Percentiles rank a stretch among this genome's conserved stretches.
phyloP scores from a whole-genome alignment of 1,284 basidiomycete genomes.

The Puccinia coronata region DNA sequence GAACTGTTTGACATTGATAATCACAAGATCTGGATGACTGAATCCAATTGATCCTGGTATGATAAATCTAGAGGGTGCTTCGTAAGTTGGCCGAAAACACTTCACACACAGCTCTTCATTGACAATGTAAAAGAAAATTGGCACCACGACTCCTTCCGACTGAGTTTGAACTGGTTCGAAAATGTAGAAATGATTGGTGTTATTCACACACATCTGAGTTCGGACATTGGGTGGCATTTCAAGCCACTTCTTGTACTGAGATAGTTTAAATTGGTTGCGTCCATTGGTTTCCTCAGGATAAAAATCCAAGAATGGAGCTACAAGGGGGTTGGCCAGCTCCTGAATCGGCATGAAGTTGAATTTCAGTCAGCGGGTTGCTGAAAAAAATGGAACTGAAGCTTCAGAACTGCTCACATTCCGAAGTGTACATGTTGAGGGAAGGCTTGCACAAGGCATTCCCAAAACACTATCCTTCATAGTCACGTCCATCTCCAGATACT shows the following conservation, averaged over 20 bases:
- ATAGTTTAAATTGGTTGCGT: neutral
- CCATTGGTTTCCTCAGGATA: neutral
- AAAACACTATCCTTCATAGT: neutral
- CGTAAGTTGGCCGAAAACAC: neutral
- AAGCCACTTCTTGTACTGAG: neutral
- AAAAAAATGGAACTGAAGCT: neutral
- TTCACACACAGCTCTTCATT: neutral
- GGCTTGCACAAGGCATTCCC: neutral
- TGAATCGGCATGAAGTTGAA: neutral
- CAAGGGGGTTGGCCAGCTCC: neutral
- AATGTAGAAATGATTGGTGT: constrained; percentile 7
- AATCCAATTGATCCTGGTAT: neutral
- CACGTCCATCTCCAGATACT: neutral
- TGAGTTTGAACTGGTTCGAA: neutral
- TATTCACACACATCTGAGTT: neutral
- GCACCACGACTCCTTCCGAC: neutral
- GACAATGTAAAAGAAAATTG: neutral
- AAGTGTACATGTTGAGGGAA: neutral
- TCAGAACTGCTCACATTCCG: no score
- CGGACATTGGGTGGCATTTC: neutral
- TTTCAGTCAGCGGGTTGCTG: neutral
- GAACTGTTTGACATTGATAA: neutral
- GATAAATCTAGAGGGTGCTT: no score
- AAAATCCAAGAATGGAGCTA: neutral
- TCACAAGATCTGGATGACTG: neutral